A percentile compares a stretch with the other conserved stretches of the same genome.
These are phyloP conservation scores for Eutreptiella sp. DNA, from an alignment of 208 protist genomes.

Conservation along the genomic window DNA sequence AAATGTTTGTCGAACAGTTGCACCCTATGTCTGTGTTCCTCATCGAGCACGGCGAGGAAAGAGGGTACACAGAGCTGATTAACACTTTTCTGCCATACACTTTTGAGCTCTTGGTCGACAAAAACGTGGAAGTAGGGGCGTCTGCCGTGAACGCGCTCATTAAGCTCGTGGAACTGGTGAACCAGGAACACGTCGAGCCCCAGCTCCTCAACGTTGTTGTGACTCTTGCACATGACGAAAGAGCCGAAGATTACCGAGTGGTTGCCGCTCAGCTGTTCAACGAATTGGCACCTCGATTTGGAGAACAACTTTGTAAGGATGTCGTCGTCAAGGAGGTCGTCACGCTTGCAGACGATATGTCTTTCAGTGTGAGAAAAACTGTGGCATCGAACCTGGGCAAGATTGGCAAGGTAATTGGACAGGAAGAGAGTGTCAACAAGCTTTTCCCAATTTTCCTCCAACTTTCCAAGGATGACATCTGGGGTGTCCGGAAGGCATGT, in stretches of 20 bases:
- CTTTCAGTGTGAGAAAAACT: slow-evolving; percentile 74
- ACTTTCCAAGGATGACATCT: slow-evolving; percentile 88
- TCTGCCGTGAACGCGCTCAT: slow-evolving; percentile 68
- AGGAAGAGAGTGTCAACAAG: slow-evolving; percentile 44
- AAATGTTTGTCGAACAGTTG: slow-evolving; percentile 79
- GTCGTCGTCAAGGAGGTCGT: slow-evolving; percentile 70
- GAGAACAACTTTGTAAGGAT: slow-evolving; percentile 50
- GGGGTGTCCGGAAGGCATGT: slow-evolving; percentile 89
- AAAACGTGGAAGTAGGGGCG: slow-evolving; percentile 81
- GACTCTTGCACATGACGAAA: slow-evolving; percentile 81
- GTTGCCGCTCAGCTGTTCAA: slow-evolving; percentile 80
- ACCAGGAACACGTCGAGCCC: slow-evolving; percentile 65
- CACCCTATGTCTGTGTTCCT: slow-evolving; percentile 62
- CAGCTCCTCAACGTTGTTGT: slow-evolving; percentile 77
- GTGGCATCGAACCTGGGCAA: slow-evolving; percentile 68
- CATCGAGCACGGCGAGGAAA: slow-evolving; percentile 60
- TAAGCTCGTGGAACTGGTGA: slow-evolving; percentile 66
- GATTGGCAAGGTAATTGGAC: slow-evolving; percentile 50
- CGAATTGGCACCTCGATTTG: slow-evolving; percentile 67
- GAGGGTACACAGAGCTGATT: slow-evolving; percentile 61
- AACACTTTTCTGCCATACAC: slow-evolving; percentile 75
- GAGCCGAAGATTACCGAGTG: slow-evolving; percentile 86
- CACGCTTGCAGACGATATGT: slow-evolving; percentile 72
- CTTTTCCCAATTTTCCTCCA: slow-evolving; percentile 72
- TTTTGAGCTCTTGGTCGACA: slow-evolving; percentile 86